Percentiles rank a stretch among this genome's conserved stretches.
phyloP scores from a whole-genome alignment of 257 asterid genomes.

The Osmanthus fragrans region DNA sequence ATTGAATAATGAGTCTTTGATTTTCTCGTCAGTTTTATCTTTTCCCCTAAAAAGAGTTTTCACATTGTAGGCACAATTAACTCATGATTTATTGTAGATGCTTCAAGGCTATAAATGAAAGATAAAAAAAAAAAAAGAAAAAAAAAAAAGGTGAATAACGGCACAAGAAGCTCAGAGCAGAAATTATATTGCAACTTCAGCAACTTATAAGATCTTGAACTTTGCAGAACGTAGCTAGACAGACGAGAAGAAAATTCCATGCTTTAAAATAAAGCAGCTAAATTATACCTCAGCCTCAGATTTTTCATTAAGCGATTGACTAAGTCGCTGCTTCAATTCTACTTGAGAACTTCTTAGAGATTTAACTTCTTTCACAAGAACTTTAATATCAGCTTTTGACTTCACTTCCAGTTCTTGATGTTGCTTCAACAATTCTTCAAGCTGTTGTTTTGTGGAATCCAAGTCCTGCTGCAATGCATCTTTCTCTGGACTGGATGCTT shows the following conservation, averaged over 20 bases:
- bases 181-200: neutral
- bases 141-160: neutral
- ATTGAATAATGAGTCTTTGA: neutral
- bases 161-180: neutral
- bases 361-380: constrained; percentile 90
- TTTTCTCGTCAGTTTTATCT: neutral
- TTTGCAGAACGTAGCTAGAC: neutral
- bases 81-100: neutral
- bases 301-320: constrained; percentile 56
- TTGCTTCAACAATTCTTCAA: constrained; percentile 59
- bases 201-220: constrained; percentile 7
- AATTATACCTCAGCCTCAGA: constrained; percentile 63
- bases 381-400: constrained; percentile 81
- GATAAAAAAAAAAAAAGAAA: neutral
- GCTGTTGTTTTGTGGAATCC: constrained; percentile 55
- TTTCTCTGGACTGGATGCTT: constrained; percentile 42
- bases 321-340: constrained; percentile 64
- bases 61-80: neutral
- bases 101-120: neutral
- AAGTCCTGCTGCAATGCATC: constrained; percentile 54
- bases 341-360: constrained; percentile 78
- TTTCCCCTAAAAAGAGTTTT: neutral
- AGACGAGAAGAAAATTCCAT: neutral
- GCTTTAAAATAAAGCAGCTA: constrained; percentile 18
- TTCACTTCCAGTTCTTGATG: constrained; percentile 75